A percentile compares a stretch with the other conserved stretches of the same genome.
Conservation (phyloP, 2,329 filamentous ascomycete genomes). For the Cladosporium sp. region DNA sequence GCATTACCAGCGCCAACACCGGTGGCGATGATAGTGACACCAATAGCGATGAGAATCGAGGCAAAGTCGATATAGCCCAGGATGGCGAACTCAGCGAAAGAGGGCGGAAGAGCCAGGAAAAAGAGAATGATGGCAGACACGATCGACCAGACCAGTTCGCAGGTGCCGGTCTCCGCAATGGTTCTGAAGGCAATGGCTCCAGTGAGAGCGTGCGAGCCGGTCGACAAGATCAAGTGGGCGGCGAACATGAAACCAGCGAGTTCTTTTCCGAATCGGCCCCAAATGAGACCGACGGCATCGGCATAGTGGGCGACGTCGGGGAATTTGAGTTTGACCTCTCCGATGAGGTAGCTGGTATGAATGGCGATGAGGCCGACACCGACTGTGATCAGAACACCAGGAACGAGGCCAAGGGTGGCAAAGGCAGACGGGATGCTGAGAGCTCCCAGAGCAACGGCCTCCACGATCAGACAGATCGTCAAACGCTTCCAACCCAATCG, state of each 20-base stretch:
- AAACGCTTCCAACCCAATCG: conserved; percentile 43
- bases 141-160: conserved; percentile 38
- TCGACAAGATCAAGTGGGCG: conserved; percentile 37
- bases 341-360: conserved; percentile 57
- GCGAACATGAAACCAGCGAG: conserved; percentile 39
- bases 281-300: conserved; percentile 39
- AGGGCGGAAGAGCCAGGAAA: conserved; percentile 30
- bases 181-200: conserved; percentile 41
- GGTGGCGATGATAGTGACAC: conserved; percentile 32
- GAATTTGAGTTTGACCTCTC: conserved; percentile 53
- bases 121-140: conserved; percentile 38
- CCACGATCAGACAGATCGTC: conserved; percentile 47
- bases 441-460: conserved; percentile 54
- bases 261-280: conserved; percentile 38
- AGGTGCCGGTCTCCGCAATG: conserved; percentile 33
- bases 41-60: conserved; percentile 30
- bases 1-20: conserved; percentile 25
- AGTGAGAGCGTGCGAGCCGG: conserved; percentile 40
- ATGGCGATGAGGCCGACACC: conserved; percentile 53
- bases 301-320: conserved; percentile 39
- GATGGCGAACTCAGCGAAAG: conserved; percentile 30
- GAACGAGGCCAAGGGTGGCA: conserved; percentile 51
- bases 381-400: conserved; percentile 50
- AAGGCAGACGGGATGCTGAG: conserved; percentile 52
- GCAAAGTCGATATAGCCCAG: conserved; percentile 34